These are phyloP conservation scores for Sugiyamaella smithiae DNA, from an alignment of 805 yeast genomes.

Conservation along the genomic window DNA sequence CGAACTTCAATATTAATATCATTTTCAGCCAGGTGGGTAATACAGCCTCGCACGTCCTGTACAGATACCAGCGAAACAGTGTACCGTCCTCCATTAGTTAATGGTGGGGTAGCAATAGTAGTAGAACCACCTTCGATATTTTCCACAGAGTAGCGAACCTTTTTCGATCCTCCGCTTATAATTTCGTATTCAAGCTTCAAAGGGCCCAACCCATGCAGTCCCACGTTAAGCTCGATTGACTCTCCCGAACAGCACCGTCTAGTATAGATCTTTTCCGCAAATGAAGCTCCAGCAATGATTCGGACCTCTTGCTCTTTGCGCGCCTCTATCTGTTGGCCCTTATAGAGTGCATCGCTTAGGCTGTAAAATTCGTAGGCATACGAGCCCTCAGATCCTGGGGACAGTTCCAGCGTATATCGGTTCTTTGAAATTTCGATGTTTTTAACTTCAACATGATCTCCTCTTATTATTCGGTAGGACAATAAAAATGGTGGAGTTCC, in stretches of 20 bases:
- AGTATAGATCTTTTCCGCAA: slow-evolving; percentile 23
- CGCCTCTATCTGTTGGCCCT: slow-evolving; percentile 27
- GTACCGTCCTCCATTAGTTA: slow-evolving; percentile 70
- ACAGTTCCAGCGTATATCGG: slow-evolving; percentile 59
- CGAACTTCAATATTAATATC: slow-evolving; percentile 69
- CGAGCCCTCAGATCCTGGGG: slow-evolving; percentile 77
- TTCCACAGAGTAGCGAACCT: slow-evolving; percentile 42
- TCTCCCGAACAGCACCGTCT: slow-evolving; percentile 49
- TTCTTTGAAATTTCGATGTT: slow-evolving; percentile 36
- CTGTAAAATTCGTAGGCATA: slow-evolving; percentile 69
- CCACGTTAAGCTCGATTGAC: slow-evolving; percentile 48
- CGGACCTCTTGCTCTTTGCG: slow-evolving; percentile 34
- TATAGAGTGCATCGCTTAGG: slow-evolving; percentile 63
- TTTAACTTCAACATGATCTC: slow-evolving; percentile 31
- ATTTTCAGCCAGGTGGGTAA: slow-evolving; percentile 61
- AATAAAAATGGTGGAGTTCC: slow-evolving; percentile 85
- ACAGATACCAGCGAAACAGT: slow-evolving; percentile 60
- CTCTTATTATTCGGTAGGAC: slow-evolving; percentile 51
- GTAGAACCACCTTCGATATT: slow-evolving; percentile 40
- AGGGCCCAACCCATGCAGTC: slow-evolving; percentile 77
- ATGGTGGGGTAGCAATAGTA: slow-evolving; percentile 51
- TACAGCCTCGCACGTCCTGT: slow-evolving; percentile 74
- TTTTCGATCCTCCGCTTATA: slow-evolving; percentile 53
- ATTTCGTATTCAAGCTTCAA: slow-evolving; percentile 68
- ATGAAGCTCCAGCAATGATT: slow-evolving; percentile 41